Conservation (phyloP, 2,329 filamentous ascomycete genomes). For the Chalara sp. region DNA sequence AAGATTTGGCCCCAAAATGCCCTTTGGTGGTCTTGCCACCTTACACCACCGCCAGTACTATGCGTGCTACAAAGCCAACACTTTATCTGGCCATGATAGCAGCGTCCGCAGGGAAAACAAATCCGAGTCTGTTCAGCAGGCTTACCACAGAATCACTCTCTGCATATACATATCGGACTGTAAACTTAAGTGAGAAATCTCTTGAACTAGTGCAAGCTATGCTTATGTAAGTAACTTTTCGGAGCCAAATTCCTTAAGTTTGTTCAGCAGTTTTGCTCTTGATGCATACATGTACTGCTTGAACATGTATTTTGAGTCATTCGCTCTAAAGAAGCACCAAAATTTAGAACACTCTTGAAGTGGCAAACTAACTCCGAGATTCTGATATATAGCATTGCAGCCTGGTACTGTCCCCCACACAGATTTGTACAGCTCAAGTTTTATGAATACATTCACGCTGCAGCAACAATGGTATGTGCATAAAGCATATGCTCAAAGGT, state of each 20-base stretch:
- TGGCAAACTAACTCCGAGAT: no score
- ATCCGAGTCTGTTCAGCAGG: slow-evolving; percentile 30
- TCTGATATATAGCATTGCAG: slow-evolving; percentile 22
- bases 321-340: no score
- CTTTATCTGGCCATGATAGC: slow-evolving; percentile 65
- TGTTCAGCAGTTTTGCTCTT: no score
- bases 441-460: slow-evolving; percentile 43
- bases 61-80: slow-evolving; percentile 51
- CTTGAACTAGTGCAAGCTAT: slow-evolving; percentile 42
- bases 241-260: no score
- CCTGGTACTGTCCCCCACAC: slow-evolving; percentile 40
- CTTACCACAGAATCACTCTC: slow-evolving; percentile 38
- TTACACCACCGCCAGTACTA: slow-evolving; percentile 41
- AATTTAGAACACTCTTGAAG: no score
- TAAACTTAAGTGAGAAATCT: slow-evolving; percentile 39
- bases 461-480: slow-evolving; percentile 35
- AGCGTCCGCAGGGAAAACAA: slow-evolving; percentile 48
- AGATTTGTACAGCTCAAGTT: slow-evolving; percentile 36
- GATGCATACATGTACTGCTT: no score
- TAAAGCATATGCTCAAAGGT: slow-evolving; percentile 17
- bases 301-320: no score
- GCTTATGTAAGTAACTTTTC: slow-evolving; percentile 21
- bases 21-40: slow-evolving; percentile 52
- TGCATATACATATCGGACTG: slow-evolving; percentile 36
- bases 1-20: slow-evolving; percentile 49